Evolutionary conservation across 352 stramenopile genomes (phyloP), one percentile per base, ranked within the genome.

Genomic region (Phytophthora aleatoria): DNA sequence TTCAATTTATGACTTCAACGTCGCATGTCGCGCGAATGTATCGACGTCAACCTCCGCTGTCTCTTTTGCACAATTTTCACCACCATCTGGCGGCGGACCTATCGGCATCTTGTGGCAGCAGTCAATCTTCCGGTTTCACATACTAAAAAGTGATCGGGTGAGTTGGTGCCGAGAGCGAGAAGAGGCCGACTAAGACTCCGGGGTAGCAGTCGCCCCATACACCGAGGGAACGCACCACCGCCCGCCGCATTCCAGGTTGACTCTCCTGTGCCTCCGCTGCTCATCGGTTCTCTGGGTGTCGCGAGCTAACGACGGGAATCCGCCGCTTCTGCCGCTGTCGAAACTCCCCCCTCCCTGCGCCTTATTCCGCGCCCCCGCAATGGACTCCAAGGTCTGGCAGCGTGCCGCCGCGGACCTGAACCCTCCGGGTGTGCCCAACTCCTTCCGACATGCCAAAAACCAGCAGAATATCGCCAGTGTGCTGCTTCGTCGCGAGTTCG

Each of bases 341-440:
- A 71, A 69, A 66, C 69, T 59, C 57, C 61, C 61, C 59, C 54
- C 50, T 64, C 35, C 31, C 44, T 43, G 28, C 31, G 30, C 30
- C 59, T 33, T 39, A 41, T 26, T 44, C 35, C 24, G n/a, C 42
- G 36, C 50, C n/a, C 30, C 13, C 62, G 30, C 33, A 5, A 74
- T 74, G 69, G 61, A 77, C 38, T 69, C 54, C 26, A 91, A 94
- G 58, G 76, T 94, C 33, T 92, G 83, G 74, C 80, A 91, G 62
- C 81, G 85, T 43, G 85, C 85, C 24, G 77, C 86, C 26, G 83
- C 77, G 20, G 83, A 91, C 24, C 39, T 94, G 61, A 77, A 90
- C 54, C 83, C 85, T 51, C 81, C 83, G 1, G 85, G 85, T 31
- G 85, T 91, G 24, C 85, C 85, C 48, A 89, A 81, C 61, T 94